Percentiles rank a stretch among this genome's conserved stretches.
Conservation (phyloP, 2,329 filamentous ascomycete genomes). For the Hypoxylon sp. region DNA sequence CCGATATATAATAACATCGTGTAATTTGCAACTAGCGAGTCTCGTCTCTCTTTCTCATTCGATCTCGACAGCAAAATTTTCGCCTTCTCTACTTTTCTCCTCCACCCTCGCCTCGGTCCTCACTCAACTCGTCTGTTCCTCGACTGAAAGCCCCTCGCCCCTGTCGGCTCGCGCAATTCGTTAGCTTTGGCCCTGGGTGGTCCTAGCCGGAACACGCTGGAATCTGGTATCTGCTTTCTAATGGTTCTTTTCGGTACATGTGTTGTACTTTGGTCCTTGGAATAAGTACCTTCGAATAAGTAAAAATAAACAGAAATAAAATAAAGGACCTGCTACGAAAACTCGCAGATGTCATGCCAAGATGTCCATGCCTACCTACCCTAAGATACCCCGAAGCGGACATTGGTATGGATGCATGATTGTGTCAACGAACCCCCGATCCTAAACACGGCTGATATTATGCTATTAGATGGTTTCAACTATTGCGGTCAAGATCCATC, state of each 20-base stretch:
- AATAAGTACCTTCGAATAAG: too few relatives aligned
- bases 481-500: not conserved
- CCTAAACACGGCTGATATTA: too few relatives aligned
- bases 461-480: slow-evolving; percentile 12
- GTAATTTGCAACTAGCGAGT: slow-evolving; percentile 20
- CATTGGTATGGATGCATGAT: too few relatives aligned
- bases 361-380: too few relatives aligned
- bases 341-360: slow-evolving; percentile 9
- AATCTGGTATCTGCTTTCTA: slow-evolving; percentile 9
- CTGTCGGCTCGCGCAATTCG: slow-evolving; percentile 9
- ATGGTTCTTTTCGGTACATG: not conserved
- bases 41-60: slow-evolving; percentile 15
- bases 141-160: not conserved
- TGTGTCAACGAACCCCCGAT: too few relatives aligned
- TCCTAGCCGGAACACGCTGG: slow-evolving; percentile 23
- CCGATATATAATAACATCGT: not conserved
- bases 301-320: too few relatives aligned
- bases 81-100: slow-evolving; percentile 24
- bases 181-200: slow-evolving; percentile 24
- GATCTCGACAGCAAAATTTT: slow-evolving; percentile 17
- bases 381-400: slow-evolving; percentile 19
- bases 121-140: not conserved
- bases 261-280: too few relatives aligned
- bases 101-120: slow-evolving; percentile 14
- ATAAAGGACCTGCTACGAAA: not conserved